Percentiles rank a stretch among this genome's conserved stretches.
phyloP scores from a whole-genome alignment of 768 basidiomycete genomes.

The Calocybe cyanea region DNA sequence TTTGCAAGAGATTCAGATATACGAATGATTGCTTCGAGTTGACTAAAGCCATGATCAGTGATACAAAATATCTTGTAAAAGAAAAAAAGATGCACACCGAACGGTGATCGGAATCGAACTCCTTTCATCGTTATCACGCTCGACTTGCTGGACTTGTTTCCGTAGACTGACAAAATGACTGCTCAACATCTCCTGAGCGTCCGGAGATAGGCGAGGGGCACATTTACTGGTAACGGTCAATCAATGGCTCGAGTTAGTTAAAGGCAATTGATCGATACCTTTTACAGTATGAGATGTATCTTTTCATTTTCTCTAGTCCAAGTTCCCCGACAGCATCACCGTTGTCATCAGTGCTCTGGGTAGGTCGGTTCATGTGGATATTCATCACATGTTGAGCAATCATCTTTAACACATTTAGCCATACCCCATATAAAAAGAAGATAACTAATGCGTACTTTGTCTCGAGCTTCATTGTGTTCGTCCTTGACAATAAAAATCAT shows the following conservation, averaged over 20 bases:
- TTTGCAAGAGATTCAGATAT: constrained; percentile 98
- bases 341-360: constrained; percentile 54
- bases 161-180: constrained; percentile 92
- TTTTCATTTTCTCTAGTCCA: constrained; percentile 96
- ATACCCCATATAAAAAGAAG: background rate
- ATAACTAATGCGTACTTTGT: constrained; percentile 53
- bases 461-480: constrained; percentile 92
- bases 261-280: constrained; percentile 43
- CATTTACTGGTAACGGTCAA: constrained; percentile 65
- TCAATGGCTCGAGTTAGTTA: background rate
- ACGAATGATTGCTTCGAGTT: constrained; percentile 98
- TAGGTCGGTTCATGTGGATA: constrained; percentile 94
- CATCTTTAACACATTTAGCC: constrained; percentile 43
- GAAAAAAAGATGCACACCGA: constrained; percentile 52
- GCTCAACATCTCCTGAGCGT: constrained; percentile 94
- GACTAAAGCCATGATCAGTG: constrained; percentile 28
- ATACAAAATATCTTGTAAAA: background rate
- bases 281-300: constrained; percentile 95
- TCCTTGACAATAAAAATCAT: constrained; percentile 99
- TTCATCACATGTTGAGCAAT: constrained; percentile 99
- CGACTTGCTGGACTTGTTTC: constrained; percentile 93
- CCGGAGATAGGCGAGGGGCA: constrained; percentile 88
- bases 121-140: constrained; percentile 94
- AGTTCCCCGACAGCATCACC: constrained; percentile 82
- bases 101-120: constrained; percentile 98